phyloP scores from a whole-genome alignment of 2,329 filamentous ascomycete species.

The Elsinoe perseae region DNA sequence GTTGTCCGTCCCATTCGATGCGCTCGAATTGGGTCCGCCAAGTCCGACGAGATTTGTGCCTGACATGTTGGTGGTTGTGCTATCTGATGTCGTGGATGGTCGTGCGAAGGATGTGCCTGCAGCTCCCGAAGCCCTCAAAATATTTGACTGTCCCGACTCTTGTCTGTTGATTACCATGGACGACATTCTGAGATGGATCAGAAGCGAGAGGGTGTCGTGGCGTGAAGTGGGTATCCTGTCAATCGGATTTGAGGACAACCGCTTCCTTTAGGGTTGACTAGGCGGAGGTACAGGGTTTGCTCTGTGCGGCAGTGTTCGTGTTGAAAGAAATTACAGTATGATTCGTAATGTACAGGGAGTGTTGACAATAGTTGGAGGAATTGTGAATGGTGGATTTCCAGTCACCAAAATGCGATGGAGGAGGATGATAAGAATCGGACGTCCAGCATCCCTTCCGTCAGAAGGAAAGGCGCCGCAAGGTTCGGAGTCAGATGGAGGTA shows the following conservation, averaged over 20 bases:
- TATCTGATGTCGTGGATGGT: not conserved
- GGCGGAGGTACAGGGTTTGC: not conserved
- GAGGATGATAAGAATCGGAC: constrained; percentile 1
- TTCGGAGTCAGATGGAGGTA: not conserved
- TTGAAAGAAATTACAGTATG: constrained; percentile 15
- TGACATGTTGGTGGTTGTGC: not conserved
- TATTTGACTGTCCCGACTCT: constrained; percentile 13
- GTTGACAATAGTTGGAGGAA: not conserved
- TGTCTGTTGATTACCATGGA: constrained; percentile 16
- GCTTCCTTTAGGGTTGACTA: not conserved
- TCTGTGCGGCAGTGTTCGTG: not conserved
- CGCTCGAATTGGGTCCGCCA: not conserved
- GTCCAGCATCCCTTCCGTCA: constrained; percentile 3
- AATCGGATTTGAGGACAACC: not conserved
- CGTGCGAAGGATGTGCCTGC: not conserved
- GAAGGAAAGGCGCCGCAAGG: constrained; percentile 1
- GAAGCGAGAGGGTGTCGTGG: not conserved
- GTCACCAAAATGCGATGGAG: not conserved
- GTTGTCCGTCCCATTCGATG: not conserved
- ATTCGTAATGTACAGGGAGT: constrained; percentile 15
- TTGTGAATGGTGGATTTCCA: not conserved
- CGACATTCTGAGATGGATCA: not conserved
- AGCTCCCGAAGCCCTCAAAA: not conserved
- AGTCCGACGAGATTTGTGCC: constrained; percentile 7
- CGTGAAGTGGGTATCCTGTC: not conserved